Conservation (phyloP, 495 filamentous ascomycete genomes). For the Penicillium roqueforti region DNA sequence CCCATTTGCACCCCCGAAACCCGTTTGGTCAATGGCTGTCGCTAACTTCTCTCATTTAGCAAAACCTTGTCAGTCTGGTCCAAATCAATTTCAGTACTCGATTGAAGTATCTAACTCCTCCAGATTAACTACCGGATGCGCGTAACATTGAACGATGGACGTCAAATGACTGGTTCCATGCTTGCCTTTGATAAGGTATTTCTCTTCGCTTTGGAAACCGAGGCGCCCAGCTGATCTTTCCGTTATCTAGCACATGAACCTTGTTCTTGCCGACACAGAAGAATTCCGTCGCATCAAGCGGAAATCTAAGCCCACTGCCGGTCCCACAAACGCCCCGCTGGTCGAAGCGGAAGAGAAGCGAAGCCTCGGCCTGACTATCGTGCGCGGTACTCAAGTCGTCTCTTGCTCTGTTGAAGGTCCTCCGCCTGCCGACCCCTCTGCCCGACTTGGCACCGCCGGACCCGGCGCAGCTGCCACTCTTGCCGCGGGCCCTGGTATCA, state of each 20-base stretch:
- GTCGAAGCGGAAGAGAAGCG: conserved; percentile 95
- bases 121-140: conserved; percentile 99
- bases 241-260: conserved; percentile 83
- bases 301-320: conserved; percentile 69
- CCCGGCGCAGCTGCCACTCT: conserved; percentile 62
- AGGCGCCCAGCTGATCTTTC: conserved; percentile 20
- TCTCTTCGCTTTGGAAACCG: conserved; percentile 2
- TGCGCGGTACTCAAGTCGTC: conserved; percentile 89
- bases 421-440: conserved; percentile 89
- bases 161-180: conserved; percentile 96
- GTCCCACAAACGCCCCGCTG: conserved; percentile 56
- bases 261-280: conserved; percentile 97
- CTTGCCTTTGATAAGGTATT: conserved; percentile 93
- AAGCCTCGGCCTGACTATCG: conserved; percentile 87
- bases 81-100: background rate
- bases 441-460: conserved; percentile 76
- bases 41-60: conserved; percentile 70
- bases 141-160: conserved; percentile 89
- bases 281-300: conserved; percentile 95
- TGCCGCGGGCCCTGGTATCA: conserved; percentile 81
- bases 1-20: conserved; percentile 26
- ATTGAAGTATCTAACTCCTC: conserved; percentile 24
- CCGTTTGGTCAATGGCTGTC: conserved; percentile 56
- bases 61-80: conserved; percentile 83
- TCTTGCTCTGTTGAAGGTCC: conserved; percentile 94